These are phyloP conservation scores for Myrmaecium sp. DNA, from an alignment of 2,329 filamentous ascomycete species.

Conservation along the genomic window DNA sequence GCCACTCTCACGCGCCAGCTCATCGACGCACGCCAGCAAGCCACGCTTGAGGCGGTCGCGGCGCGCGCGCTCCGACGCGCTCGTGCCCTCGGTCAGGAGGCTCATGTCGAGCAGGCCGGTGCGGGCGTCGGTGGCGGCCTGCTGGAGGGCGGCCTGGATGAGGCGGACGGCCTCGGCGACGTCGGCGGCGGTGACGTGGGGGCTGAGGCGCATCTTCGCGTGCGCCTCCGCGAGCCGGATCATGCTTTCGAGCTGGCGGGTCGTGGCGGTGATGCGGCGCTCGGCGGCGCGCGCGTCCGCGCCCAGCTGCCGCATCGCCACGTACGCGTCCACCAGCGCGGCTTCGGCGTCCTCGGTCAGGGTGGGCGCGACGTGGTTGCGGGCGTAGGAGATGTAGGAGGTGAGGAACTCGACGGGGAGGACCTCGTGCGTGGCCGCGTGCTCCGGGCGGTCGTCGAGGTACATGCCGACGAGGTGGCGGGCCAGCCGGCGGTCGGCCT, in stretches of 20 bases:
- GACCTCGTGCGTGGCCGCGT: slow-evolving; percentile 62
- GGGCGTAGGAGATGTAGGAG: slow-evolving; percentile 91
- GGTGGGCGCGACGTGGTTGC: slow-evolving; percentile 65
- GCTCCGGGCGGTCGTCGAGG: slow-evolving; percentile 82
- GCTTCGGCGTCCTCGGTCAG: slow-evolving; percentile 67
- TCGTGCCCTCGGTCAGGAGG: slow-evolving; percentile 84
- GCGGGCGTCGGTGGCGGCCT: slow-evolving; percentile 83
- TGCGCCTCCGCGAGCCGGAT: slow-evolving; percentile 92
- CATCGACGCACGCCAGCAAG: slow-evolving; percentile 59
- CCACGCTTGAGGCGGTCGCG: slow-evolving; percentile 73
- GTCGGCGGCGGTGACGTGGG: slow-evolving; percentile 60
- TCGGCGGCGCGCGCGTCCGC: slow-evolving; percentile 56
- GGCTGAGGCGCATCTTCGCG: slow-evolving; percentile 85
- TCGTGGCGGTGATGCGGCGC: slow-evolving; percentile 94
- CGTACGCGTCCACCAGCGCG: slow-evolving; percentile 73
- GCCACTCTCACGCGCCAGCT: slow-evolving; percentile 45
- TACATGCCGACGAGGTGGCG: slow-evolving; percentile 94
- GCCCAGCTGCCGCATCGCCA: slow-evolving; percentile 87
- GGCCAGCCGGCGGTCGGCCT: slow-evolving; percentile 71
- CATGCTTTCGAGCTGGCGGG: slow-evolving; percentile 93
- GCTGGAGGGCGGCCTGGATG: slow-evolving; percentile 88
- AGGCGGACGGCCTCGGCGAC: slow-evolving; percentile 82
- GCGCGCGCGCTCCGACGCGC: slow-evolving; percentile 66
- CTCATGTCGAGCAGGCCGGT: slow-evolving; percentile 94
- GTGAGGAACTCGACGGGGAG: slow-evolving; percentile 84